These are phyloP conservation scores for Pseudogymnoascus sp. DNA, from an alignment of 2,329 filamentous ascomycete species.

Conservation along the genomic window DNA sequence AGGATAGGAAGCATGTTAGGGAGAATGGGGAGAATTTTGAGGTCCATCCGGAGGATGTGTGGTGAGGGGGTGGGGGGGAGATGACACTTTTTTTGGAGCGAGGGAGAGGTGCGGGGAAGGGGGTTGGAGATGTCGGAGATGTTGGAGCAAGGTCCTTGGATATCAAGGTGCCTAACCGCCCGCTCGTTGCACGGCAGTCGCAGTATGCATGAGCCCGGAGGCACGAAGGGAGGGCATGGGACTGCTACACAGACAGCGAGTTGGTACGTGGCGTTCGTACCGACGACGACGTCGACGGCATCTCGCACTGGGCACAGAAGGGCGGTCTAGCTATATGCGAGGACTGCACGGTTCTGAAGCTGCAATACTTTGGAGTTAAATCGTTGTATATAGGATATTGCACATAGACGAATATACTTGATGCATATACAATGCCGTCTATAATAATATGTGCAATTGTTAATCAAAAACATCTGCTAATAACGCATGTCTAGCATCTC, in stretches of 20 bases:
- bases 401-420: neutral
- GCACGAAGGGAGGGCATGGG: neutral
- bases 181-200: neutral
- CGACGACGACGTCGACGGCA: neutral
- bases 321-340: neutral
- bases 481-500: neutral
- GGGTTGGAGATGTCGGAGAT: neutral
- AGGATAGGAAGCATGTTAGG: constrained; percentile 64
- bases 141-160: neutral
- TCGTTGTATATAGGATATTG: neutral
- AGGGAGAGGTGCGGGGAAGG: neutral
- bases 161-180: neutral
- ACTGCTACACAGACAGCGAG: neutral
- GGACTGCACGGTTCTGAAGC: neutral
- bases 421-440: neutral
- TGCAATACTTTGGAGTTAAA: neutral
- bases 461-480: neutral
- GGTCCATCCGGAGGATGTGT: constrained; percentile 80
- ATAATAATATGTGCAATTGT: neutral
- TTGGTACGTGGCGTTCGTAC: neutral
- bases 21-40: constrained; percentile 69
- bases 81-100: neutral
- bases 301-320: neutral
- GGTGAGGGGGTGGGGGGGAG: constrained; percentile 37
- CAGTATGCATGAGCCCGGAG: neutral